Conservation (phyloP, 139 green algal species). For the Coelastrella sp. region DNA sequence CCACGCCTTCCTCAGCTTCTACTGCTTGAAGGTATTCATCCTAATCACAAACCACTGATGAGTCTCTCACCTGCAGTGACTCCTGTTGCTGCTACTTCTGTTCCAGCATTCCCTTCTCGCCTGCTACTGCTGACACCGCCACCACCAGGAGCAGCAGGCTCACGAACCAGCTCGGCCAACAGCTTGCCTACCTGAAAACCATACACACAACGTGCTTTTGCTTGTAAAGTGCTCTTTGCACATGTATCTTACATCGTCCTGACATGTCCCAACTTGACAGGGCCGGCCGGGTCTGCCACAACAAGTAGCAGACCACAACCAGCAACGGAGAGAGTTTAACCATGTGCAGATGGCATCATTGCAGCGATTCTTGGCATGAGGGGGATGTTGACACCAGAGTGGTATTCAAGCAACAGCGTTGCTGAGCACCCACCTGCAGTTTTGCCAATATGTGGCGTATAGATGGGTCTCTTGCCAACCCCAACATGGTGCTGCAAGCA, state of each 20-base stretch:
- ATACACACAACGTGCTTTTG: not conserved
- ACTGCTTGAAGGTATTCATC: too few species aligned
- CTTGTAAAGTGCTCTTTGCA: not conserved
- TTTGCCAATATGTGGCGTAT: constrained; percentile 78
- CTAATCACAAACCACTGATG: too few species aligned
- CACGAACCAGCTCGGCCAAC: constrained; percentile 74
- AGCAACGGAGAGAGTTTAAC: too few species aligned
- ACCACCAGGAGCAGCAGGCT: constrained; percentile 46
- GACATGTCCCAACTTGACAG: too few species aligned
- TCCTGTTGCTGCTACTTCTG: not conserved
- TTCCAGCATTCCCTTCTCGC: not conserved
- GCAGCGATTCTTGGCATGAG: too few species aligned
- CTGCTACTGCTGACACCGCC: constrained; percentile 6
- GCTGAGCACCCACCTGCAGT: constrained; percentile 80
- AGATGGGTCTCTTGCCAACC: constrained; percentile 47
- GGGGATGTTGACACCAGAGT: too few species aligned
- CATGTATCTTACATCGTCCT: too few species aligned
- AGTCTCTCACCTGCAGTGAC: not conserved
- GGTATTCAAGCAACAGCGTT: too few species aligned
- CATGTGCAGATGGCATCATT: too few species aligned
- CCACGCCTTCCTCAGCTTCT: too few species aligned
- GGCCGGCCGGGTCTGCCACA: too few species aligned
- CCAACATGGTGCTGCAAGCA: constrained; percentile 56
- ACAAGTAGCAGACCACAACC: too few species aligned
- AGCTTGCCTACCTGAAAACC: constrained; percentile 59